Evolutionary conservation across 345 rosid genomes (phyloP).

Genomic region (Salix purpurea): DNA sequence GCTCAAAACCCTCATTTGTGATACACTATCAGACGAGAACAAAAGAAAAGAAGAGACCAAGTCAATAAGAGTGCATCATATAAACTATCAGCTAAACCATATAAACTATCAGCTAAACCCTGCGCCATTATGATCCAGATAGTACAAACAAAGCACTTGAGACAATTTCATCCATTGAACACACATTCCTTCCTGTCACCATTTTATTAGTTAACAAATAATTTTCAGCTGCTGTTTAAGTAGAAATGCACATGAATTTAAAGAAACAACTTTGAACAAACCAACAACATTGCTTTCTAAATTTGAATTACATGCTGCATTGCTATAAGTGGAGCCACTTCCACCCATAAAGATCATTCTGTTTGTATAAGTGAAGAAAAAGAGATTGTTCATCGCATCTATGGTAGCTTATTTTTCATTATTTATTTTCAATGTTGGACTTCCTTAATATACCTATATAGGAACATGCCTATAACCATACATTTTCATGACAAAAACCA

Average conservation of each 20-base stretch:
- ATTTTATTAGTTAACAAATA: not conserved
- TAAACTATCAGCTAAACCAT: not conserved
- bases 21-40: conserved; percentile 47
- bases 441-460: too few relatives aligned
- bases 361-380: too few relatives aligned
- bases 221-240: not conserved
- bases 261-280: not conserved
- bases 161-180: not conserved
- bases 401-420: too few relatives aligned
- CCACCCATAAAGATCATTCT: too few relatives aligned
- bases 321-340: too few relatives aligned
- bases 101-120: not conserved
- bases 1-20: conserved; percentile 79
- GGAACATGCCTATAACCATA: too few relatives aligned
- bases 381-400: too few relatives aligned
- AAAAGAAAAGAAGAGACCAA: not conserved
- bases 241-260: not conserved
- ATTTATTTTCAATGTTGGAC: too few relatives aligned
- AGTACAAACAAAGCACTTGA: not conserved
- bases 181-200: not conserved
- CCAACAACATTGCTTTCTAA: too few relatives aligned
- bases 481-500: too few relatives aligned
- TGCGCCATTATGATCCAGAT: not conserved
- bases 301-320: too few relatives aligned
- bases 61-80: not conserved